These are phyloP conservation scores for Ciborinia camelliae DNA, from an alignment of 2,329 filamentous ascomycete genomes.

Conservation along the genomic window DNA sequence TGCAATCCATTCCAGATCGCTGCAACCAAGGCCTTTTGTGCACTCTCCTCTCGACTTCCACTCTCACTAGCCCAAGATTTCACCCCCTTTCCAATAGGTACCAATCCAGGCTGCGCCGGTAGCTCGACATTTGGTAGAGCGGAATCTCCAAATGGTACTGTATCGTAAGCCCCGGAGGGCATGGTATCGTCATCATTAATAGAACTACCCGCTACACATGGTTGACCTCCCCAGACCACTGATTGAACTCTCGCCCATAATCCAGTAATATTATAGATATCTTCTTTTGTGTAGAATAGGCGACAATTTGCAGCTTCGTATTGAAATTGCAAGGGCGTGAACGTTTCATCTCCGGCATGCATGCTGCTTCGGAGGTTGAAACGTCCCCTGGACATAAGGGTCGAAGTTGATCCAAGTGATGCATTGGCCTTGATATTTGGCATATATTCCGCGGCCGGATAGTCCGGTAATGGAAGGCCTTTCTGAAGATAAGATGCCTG, in stretches of 20 bases:
- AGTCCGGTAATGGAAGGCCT: constrained; percentile 19
- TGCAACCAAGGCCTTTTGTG: constrained; percentile 12
- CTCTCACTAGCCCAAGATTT: constrained; percentile 15
- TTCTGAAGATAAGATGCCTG: not conserved
- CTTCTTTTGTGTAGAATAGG: constrained; percentile 54
- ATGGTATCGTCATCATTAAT: not conserved
- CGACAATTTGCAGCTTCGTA: constrained; percentile 60
- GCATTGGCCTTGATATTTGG: constrained; percentile 23
- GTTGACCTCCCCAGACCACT: constrained; percentile 41
- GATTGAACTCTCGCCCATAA: constrained; percentile 49
- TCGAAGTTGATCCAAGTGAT: not conserved
- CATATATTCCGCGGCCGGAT: constrained; percentile 39
- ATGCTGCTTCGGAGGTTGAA: constrained; percentile 36
- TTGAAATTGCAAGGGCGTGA: constrained; percentile 54
- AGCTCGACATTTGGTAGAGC: constrained; percentile 5
- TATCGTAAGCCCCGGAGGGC: constrained; percentile 4
- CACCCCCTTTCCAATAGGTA: constrained; percentile 1
- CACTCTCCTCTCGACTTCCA: constrained; percentile 7
- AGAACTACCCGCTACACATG: constrained; percentile 35
- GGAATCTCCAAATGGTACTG: constrained; percentile 2
- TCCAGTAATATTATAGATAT: constrained; percentile 37
- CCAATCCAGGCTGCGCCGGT: not conserved
- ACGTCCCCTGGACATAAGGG: not conserved
- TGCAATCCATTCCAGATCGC: constrained; percentile 15
- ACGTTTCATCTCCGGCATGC: constrained; percentile 28